Conservation (phyloP, 495 filamentous ascomycete species). For the Aspergillus asperescens region DNA sequence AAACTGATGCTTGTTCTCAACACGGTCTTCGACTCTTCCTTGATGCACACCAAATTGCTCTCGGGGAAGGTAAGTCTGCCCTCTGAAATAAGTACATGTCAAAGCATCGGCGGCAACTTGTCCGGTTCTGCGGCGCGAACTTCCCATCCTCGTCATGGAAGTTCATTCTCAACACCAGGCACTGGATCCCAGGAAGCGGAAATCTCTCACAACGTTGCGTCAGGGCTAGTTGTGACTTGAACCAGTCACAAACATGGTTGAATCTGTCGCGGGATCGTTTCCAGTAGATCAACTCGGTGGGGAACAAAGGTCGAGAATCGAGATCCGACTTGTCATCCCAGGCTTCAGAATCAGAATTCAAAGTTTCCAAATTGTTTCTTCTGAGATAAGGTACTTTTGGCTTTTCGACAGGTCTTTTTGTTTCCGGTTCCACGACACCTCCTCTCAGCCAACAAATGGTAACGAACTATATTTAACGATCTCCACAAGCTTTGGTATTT, state of each 20-base stretch:
- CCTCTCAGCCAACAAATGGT: neutral
- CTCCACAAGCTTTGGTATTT: conserved; percentile 12
- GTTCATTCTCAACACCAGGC: no score
- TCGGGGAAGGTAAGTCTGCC: no score
- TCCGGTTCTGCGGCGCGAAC: no score
- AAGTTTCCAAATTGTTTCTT: neutral
- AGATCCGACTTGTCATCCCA: conserved; percentile 11
- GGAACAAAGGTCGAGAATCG: conserved; percentile 18
- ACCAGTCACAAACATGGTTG: conserved; percentile 3
- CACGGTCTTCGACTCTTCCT: no score
- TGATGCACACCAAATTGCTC: no score
- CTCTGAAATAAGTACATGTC: no score
- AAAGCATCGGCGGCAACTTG: no score
- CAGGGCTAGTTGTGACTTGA: conserved; percentile 1
- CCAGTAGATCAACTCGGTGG: conserved; percentile 25
- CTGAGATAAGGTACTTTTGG: conserved; percentile 15
- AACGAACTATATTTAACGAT: neutral
- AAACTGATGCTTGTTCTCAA: no score
- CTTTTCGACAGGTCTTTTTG: conserved; percentile 14
- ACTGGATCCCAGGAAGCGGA: no score
- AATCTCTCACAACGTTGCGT: neutral
- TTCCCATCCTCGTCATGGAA: no score
- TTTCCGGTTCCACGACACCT: neutral
- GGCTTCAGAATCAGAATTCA: conserved; percentile 1
- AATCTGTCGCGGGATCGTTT: conserved; percentile 16